These are phyloP conservation scores for Sonneratia caseolaris DNA, from an alignment of 345 rosid species.

Conservation along the genomic window DNA sequence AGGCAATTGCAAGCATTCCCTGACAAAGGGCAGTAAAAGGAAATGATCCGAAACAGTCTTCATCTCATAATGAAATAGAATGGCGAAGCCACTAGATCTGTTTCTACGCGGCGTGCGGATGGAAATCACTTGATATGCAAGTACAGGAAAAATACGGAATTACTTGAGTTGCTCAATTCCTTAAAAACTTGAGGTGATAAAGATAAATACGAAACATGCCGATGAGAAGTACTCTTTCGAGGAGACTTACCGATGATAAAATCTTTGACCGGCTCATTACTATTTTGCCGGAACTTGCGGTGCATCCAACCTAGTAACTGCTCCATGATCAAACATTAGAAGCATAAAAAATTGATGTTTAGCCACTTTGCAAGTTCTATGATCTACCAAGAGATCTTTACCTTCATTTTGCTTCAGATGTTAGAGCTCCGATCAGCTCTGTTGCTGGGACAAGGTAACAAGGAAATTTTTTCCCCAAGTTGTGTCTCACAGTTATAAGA, in stretches of 20 bases:
- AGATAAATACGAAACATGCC: neutral
- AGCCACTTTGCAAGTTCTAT: neutral
- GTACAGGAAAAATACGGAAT: neutral
- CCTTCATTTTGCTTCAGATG: conserved; percentile 41
- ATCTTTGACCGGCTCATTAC: conserved; percentile 50
- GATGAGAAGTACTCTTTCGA: too few species aligned
- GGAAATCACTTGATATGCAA: neutral
- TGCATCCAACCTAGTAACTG: conserved; percentile 89
- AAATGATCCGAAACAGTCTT: neutral
- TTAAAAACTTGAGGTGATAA: neutral
- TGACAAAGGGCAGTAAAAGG: conserved; percentile 12
- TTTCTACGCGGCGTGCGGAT: too few species aligned
- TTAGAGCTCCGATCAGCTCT: conserved; percentile 15
- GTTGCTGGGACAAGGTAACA: conserved; percentile 2
- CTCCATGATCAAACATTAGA: conserved; percentile 14
- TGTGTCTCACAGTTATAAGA: neutral
- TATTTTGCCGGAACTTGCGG: conserved; percentile 59
- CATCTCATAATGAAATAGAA: neutral
- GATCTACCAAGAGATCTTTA: conserved; percentile 5
- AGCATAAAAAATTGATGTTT: neutral
- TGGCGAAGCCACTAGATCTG: neutral
- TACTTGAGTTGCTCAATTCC: neutral
- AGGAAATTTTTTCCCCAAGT: neutral
- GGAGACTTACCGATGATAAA: conserved; percentile 38
- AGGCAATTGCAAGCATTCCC: conserved; percentile 50